Evolutionary conservation across 2,329 filamentous ascomycete species (phyloP).

Genomic region (Exutisphaerella laricina): DNA sequence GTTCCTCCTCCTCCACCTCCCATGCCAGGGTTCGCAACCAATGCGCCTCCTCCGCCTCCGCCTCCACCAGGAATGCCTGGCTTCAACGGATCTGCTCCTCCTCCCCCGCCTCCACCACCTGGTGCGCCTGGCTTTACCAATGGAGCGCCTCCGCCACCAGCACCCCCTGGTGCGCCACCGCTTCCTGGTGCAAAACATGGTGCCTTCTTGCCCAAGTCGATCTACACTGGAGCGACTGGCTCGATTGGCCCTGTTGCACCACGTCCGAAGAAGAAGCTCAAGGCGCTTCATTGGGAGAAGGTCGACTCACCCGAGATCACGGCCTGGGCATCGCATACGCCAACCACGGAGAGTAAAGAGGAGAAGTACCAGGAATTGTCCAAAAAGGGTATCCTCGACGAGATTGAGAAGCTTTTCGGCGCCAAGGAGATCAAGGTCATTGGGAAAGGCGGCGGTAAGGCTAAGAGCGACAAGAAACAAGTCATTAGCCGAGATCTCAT

Average conservation of each 20-base stretch:
- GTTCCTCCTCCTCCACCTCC: slow-evolving; percentile 41
- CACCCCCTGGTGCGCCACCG: slow-evolving; percentile 63
- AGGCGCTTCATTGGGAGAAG: slow-evolving; percentile 99
- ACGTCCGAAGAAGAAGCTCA: slow-evolving; percentile 97
- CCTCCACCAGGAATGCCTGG: slow-evolving; percentile 36
- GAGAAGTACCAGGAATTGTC: slow-evolving; percentile 93
- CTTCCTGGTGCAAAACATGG: slow-evolving; percentile 54
- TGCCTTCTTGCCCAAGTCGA: slow-evolving; percentile 66
- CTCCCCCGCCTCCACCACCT: slow-evolving; percentile 46
- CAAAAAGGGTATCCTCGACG: slow-evolving; percentile 90
- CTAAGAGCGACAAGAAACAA: slow-evolving; percentile 91
- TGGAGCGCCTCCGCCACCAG: slow-evolving; percentile 53
- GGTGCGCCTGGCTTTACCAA: slow-evolving; percentile 35
- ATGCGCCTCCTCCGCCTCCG: slow-evolving; percentile 39
- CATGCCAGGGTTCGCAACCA: slow-evolving; percentile 37
- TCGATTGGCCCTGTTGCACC: slow-evolving; percentile 70
- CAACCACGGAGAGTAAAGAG: slow-evolving; percentile 82
- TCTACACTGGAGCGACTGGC: slow-evolving; percentile 49
- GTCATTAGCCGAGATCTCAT: slow-evolving; percentile 87
- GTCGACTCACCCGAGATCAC: slow-evolving; percentile 87
- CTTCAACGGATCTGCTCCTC: slow-evolving; percentile 36
- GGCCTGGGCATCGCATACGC: slow-evolving; percentile 83
- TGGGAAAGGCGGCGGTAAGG: slow-evolving; percentile 59
- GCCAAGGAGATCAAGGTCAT: slow-evolving; percentile 93
- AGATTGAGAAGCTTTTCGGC: slow-evolving; percentile 95